Base-by-base conservation (phyloP, 306 rosid genomes). In the Gleditsia sinensis region DNA sequence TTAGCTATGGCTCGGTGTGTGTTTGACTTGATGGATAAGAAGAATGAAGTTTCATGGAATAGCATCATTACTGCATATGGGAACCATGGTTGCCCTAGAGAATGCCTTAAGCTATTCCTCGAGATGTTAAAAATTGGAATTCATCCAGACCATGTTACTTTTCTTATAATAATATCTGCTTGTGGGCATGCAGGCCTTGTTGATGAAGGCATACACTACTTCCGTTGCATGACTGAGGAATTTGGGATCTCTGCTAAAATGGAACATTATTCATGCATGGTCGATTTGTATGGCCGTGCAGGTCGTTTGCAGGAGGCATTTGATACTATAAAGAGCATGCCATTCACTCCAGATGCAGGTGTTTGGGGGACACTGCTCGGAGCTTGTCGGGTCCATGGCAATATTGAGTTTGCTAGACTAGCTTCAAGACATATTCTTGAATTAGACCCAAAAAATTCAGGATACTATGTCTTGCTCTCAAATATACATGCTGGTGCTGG, bases 311-410 rank as follows among this genome's bases (percentile, higher is more conserved):
- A 50, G 6, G 90, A 92, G 75, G 97, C 97, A 76, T 84, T 81
- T 61, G 89, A 86, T 78, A 89, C 88, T 13, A 83, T 92, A 73
- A 84, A 76, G 53, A 78, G 71, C 80, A 89, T 92, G 90, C 96
- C 97, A 50, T 84, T 86, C 69, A 59, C 84, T 62, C 97, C 96
- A 30, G 96, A 90, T 54, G 91, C 93, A 25, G 97, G 97, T 71
- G 86, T 90, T 74, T 92, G 96, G 96, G 97, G 97, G 45, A 89
- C 96, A 27, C 74, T 92, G 64, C 92, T 92, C 37, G 97, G 97
- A 74, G 91, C 97, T 2, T 91, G 95, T 72, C 86, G 92, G n/a
- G 79, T 89, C 67, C 89, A 92, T 75, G 91, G 97, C 39, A 86
- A 92, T 71, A 86, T 88, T 39, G 89, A 89, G 74, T 83, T 87